Base-by-base conservation (phyloP, 345 rosid species). In the Murraya koenigii region DNA sequence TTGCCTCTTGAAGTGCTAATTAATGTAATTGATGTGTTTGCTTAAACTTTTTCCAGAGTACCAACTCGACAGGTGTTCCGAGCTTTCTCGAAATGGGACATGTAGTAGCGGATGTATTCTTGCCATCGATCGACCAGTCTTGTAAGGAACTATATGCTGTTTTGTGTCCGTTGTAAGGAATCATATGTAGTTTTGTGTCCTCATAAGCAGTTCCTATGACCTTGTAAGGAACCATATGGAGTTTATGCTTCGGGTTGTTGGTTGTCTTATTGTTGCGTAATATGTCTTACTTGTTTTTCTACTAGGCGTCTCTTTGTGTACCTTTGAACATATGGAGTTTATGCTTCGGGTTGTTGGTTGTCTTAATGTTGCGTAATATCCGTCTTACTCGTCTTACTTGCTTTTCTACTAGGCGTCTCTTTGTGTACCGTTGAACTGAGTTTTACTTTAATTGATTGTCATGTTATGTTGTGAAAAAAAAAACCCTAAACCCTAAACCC, bases 21-120 rank as follows among this genome's bases (percentile, higher is more conserved):
- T 36, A 25, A 23, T 61, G 25, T 65, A 64, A 58, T 75, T 71
- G 25, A 74, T 41, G 28, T 54, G 33, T 58, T 6, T 59, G 65
- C 47, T 74, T 0, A 68, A 55, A 22, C 20, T 26, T 69, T 41
- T 58, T 54, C 6, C 85, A 87, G 90, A 82, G 32, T 65, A 60
- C 80, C 56, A 30, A 56, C 11, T 39, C 55, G 56, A 63, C 76
- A 77, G 66, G 75, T 32, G 67, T 71, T 64, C 77, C 9, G 80
- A 71, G 77, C 75, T 60, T 64, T 71, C 72, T 44, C 60, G 10
- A 25, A 66, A 41, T 41, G 59, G 84, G 61, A 59, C 56, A 10
- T 80, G 80, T 78, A 13, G 28, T 78, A 56, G 58, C 66, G 56
- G 60, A 23, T 64, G 33, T 64, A 39, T 70, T 69, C 38, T 58